Evolutionary conservation across 306 rosid species (phyloP), one percentile per base, ranked within the genome.

Genomic region (Aeschynomene evenia): DNA sequence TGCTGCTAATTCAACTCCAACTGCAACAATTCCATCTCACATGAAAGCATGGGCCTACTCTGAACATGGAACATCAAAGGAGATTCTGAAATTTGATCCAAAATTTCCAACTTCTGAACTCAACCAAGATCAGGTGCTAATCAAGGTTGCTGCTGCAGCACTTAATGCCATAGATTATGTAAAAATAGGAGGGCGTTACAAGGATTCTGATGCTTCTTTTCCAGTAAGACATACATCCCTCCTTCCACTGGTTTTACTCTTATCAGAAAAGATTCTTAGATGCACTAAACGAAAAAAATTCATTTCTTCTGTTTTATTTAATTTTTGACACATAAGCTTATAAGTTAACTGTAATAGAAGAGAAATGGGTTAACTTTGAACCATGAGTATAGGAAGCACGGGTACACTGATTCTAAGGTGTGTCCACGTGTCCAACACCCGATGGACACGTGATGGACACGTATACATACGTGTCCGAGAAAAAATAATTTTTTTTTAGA

Each of bases 11-110:
- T 9, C 43, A 37, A 12, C 43, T 28, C 31, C 31, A 2, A 28
- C 31, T 28, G 4, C 51, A 40, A 37, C 75, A 19, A 31, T 81
- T 6, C 83, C 88, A 11, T 34, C 74, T 19, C 70, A 69, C 34
- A 51, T 72, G 11, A 83, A 81, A 68, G 89, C 79, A n/a, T 87
- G 92, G 89, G 52, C 81, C 5, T 87, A 87, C 64, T 40, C 76
- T n/a, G 83, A 82, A 13, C 76, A 70, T 12, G 89, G 89, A 18
- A 77, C 68, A 8, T 16, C 81, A 1, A 26, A 64, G 0, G 83
- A 82, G 24, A 86, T 84, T 54, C 79, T 87, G 23, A 84, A 78
- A 49, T 66, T 84, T 0, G 83, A 74, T 31, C 5, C 57, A 0
- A 82, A 36, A 57, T 59, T 81, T 15, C 43, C 82, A 8, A 70